Evolutionary conservation across 305 asterid genomes (phyloP).

Genomic region (Solanum chacoense): DNA sequence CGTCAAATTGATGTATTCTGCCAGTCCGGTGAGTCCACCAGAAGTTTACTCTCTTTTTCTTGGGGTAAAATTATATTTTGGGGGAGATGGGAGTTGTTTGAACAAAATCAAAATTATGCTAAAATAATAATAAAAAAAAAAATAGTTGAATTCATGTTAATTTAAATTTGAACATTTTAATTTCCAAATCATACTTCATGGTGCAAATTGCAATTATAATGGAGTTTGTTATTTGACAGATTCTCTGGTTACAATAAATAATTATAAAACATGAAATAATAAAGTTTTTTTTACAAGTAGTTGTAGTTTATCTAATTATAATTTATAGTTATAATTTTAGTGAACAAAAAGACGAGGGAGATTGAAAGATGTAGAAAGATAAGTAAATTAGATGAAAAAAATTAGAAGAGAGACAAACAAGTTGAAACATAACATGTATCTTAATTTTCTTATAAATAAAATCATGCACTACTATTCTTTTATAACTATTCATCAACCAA

Average conservation of each 20-base stretch:
- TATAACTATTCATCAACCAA: neutral
- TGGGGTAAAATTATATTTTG: neutral
- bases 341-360: accelerated
- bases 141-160: neutral
- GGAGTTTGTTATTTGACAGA: neutral
- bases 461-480: neutral
- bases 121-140: neutral
- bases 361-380: accelerated
- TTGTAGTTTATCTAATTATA: neutral
- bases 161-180: neutral
- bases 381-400: neutral
- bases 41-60: neutral
- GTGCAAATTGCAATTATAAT: neutral
- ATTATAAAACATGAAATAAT: too few relatives aligned
- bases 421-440: neutral
- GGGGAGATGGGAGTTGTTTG: neutral
- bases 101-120: neutral
- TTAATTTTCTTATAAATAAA: neutral
- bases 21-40: slow-evolving; percentile 1
- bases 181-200: neutral
- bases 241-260: neutral
- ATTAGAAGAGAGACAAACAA: neutral
- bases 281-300: accelerated
- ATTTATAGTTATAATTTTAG: neutral
- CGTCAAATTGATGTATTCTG: neutral